These are phyloP conservation scores for Schwanniomyces sp. DNA, from an alignment of 805 yeast species.

Conservation along the genomic window DNA sequence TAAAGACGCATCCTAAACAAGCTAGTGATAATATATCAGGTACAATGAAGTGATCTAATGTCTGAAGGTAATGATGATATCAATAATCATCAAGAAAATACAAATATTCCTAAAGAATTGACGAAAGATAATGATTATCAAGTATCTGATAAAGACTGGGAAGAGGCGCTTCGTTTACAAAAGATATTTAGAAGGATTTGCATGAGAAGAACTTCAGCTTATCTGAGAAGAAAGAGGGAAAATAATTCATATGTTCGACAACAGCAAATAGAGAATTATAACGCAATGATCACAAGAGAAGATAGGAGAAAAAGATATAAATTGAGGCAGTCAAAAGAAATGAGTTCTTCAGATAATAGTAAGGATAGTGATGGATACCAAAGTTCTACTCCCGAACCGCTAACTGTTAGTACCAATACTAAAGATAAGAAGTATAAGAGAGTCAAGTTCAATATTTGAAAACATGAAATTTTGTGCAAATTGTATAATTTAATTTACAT, in stretches of 20 bases:
- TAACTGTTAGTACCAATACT: too few species aligned
- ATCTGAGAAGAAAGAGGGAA: constrained; percentile 5
- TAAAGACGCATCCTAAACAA: neutral
- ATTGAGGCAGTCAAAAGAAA: constrained; percentile 7
- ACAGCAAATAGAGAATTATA: constrained; percentile 27
- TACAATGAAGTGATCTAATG: neutral
- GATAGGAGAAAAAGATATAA: constrained; percentile 22
- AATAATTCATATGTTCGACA: constrained; percentile 11
- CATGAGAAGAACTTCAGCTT: too few species aligned
- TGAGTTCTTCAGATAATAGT: neutral
- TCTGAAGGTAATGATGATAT: too few species aligned
- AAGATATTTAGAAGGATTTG: too few species aligned
- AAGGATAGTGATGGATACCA: neutral
- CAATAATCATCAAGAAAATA: too few species aligned
- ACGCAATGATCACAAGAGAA: constrained; percentile 21
- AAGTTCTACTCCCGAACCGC: too few species aligned
- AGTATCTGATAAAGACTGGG: too few species aligned
- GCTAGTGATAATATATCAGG: neutral
- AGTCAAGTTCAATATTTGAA: neutral
- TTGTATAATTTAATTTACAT: too few species aligned
- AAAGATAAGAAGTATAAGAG: neutral
- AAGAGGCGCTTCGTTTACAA: too few species aligned
- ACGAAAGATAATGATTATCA: too few species aligned
- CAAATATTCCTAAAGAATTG: too few species aligned
- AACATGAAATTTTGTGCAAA: neutral